Percentiles rank a stretch among this genome's conserved stretches.
Evolutionary conservation across 2,329 filamentous ascomycete genomes (phyloP).

Genomic region (Exophiala sideris): DNA sequence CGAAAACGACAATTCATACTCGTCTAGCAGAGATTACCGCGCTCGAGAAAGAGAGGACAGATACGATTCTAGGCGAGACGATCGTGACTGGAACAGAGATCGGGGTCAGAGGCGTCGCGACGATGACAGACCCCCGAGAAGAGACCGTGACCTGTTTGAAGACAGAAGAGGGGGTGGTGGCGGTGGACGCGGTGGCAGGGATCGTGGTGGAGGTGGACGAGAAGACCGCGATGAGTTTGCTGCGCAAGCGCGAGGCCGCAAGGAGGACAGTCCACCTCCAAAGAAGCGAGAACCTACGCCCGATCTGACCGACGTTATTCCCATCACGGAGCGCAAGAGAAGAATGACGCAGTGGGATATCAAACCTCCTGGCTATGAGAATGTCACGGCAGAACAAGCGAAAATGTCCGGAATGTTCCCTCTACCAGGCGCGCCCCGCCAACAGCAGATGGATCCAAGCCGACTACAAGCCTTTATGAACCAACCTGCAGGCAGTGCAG

Average conservation of each 20-base stretch:
- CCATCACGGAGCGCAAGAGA: constrained; percentile 80
- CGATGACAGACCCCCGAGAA: constrained; percentile 57
- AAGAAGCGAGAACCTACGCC: constrained; percentile 96
- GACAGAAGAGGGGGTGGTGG: constrained; percentile 53
- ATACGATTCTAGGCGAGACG: constrained; percentile 66
- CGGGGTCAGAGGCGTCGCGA: constrained; percentile 62
- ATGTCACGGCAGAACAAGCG: constrained; percentile 95
- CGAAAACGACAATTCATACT: constrained; percentile 82
- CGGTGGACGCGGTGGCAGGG: constrained; percentile 36
- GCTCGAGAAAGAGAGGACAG: constrained; percentile 91
- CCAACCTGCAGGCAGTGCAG: constrained; percentile 67
- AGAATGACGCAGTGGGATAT: constrained; percentile 99
- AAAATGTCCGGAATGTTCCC: constrained; percentile 99
- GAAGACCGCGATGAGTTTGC: constrained; percentile 51
- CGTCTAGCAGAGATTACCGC: constrained; percentile 85
- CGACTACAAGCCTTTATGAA: constrained; percentile 95
- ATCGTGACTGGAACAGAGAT: constrained; percentile 76
- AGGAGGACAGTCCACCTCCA: constrained; percentile 67
- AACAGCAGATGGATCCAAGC: constrained; percentile 91
- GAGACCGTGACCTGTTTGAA: constrained; percentile 62
- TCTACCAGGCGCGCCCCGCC: constrained; percentile 87
- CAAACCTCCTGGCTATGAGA: constrained; percentile 96
- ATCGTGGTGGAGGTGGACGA: constrained; percentile 39
- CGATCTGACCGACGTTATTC: constrained; percentile 81
- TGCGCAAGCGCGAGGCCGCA: constrained; percentile 53